Evolutionary conservation across 176 grass and related monocot species (phyloP).

Genomic region (Zizania latifolia): DNA sequence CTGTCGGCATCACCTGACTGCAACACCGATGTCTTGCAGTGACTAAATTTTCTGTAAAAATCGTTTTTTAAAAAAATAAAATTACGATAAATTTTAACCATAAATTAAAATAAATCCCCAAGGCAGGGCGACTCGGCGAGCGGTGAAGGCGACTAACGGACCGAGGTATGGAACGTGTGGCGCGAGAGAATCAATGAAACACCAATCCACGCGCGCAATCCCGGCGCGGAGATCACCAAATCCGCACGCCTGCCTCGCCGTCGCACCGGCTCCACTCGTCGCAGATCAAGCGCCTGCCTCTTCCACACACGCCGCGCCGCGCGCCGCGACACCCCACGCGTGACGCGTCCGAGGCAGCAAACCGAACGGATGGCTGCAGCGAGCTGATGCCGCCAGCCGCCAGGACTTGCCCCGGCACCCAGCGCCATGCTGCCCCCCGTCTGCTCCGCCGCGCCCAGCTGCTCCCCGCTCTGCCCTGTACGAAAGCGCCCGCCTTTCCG

Average conservation of each 20-base stretch:
- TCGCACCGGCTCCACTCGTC: conserved; percentile 41
- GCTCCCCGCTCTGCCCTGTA: conserved; percentile 50
- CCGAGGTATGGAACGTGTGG: conserved; percentile 15
- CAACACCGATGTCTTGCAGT: no score
- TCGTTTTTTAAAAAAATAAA: no score
- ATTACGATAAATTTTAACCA: no score
- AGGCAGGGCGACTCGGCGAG: no score
- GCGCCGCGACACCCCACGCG: no score
- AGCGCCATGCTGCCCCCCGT: conserved; percentile 56
- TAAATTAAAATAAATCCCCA: no score
- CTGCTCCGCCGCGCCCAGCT: conserved; percentile 53
- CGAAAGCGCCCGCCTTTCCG: no score
- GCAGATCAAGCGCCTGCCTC: conserved; percentile 31
- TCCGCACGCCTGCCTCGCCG: neutral
- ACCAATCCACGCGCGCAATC: conserved; percentile 39
- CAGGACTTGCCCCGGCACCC: neutral
- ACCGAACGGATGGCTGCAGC: conserved; percentile 4
- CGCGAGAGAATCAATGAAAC: neutral
- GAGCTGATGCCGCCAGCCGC: conserved; percentile 34
- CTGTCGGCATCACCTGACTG: no score
- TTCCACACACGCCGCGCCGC: conserved; percentile 27
- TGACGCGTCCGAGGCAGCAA: no score
- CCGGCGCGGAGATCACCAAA: conserved; percentile 20
- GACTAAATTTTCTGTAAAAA: no score
- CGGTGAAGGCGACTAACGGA: conserved; percentile 8